A percentile compares a stretch with the other conserved stretches of the same genome.
Conservation (phyloP, 495 filamentous ascomycete species). For the Talaromyces adpressus region DNA sequence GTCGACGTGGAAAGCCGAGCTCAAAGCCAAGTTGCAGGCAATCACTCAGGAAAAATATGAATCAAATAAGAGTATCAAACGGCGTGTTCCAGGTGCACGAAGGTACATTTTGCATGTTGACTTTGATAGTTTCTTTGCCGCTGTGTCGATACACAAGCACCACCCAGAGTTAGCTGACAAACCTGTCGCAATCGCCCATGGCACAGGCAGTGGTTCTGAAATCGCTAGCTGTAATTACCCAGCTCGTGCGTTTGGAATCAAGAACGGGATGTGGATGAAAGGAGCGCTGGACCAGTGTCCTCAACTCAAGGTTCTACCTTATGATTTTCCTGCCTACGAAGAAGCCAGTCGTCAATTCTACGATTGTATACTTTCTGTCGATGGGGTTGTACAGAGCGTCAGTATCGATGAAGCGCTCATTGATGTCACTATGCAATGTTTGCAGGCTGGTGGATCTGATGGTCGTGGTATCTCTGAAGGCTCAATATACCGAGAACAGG, state of each 20-base stretch:
- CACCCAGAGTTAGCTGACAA: constrained; percentile 69
- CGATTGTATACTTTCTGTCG: constrained; percentile 67
- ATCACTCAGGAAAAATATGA: constrained; percentile 61
- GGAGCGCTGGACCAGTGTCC: constrained; percentile 75
- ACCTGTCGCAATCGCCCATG: constrained; percentile 85
- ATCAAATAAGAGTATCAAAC: constrained; percentile 42
- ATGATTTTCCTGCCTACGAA: constrained; percentile 93
- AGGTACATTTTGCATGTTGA: constrained; percentile 92
- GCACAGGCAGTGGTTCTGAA: constrained; percentile 76
- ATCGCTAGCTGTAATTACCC: constrained; percentile 97
- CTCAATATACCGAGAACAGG: constrained; percentile 74
- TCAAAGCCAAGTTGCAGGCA: constrained; percentile 79
- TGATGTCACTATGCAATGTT: constrained; percentile 63
- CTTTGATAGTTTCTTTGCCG: constrained; percentile 96
- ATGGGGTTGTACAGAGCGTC: constrained; percentile 85
- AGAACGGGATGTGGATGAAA: constrained; percentile 99
- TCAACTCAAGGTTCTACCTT: constrained; percentile 76
- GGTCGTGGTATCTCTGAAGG: constrained; percentile 63
- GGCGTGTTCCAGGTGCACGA: constrained; percentile 50
- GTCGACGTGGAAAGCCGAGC: constrained; percentile 88
- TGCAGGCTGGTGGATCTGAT: constrained; percentile 59
- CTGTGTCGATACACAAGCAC: constrained; percentile 73
- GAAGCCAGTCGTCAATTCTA: constrained; percentile 87
- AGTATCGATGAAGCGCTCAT: constrained; percentile 92
- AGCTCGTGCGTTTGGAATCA: constrained; percentile 76